Evolutionary conservation across 2,329 filamentous ascomycete genomes (phyloP).

Genomic region (Aspergillus japonicus): DNA sequence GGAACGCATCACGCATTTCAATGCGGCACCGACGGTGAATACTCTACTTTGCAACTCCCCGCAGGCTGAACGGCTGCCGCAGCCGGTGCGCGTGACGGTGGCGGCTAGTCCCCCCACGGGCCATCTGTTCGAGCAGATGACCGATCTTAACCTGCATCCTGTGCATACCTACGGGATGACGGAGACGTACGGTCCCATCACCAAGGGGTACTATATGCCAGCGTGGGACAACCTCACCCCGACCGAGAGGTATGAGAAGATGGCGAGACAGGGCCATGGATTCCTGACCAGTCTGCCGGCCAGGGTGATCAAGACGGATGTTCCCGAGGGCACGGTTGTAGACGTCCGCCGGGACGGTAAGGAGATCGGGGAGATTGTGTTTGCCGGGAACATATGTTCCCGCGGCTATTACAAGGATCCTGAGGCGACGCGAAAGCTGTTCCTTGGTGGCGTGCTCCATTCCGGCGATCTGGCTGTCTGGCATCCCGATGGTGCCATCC

Average conservation of each 20-base stretch:
- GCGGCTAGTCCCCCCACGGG: conserved; percentile 87
- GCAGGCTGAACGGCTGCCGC: conserved; percentile 68
- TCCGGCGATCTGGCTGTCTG: conserved; percentile 91
- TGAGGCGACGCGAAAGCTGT: conserved; percentile 81
- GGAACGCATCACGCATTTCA: conserved; percentile 89
- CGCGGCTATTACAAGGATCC: conserved; percentile 90
- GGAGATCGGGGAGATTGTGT: conserved; percentile 82
- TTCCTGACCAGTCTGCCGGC: conserved; percentile 79
- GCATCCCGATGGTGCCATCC: conserved; percentile 85
- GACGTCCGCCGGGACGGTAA: conserved; percentile 69
- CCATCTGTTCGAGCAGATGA: conserved; percentile 93
- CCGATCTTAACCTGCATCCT: conserved; percentile 76
- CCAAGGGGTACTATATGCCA: conserved; percentile 85
- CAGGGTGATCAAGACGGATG: conserved; percentile 77
- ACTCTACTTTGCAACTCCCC: conserved; percentile 81
- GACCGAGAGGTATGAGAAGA: conserved; percentile 78
- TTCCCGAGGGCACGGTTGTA: conserved; percentile 63
- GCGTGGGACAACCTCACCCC: conserved; percentile 73
- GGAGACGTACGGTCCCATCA: conserved; percentile 93
- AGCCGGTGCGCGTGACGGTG: conserved; percentile 81
- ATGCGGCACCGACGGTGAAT: conserved; percentile 93
- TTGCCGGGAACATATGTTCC: conserved; percentile 86
- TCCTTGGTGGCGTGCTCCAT: conserved; percentile 80
- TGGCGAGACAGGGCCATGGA: conserved; percentile 93
- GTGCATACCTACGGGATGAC: conserved; percentile 89